These are phyloP conservation scores for Chionographis japonica DNA, from an alignment of 106 monocot genomes.

Conservation along the genomic window DNA sequence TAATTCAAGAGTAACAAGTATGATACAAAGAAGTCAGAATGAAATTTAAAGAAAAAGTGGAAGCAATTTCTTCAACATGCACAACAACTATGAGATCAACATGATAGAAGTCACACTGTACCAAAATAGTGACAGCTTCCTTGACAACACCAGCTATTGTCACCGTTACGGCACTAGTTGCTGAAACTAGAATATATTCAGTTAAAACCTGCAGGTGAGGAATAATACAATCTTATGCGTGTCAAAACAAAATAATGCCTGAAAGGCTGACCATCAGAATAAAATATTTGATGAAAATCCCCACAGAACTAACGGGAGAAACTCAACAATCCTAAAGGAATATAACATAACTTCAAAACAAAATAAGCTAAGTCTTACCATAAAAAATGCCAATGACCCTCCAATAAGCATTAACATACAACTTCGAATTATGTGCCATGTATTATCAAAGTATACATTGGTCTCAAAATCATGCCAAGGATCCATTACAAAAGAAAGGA, in stretches of 20 bases:
- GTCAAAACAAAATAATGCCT: not conserved
- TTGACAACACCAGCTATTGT: slow-evolving; percentile 96
- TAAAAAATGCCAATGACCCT: slow-evolving; percentile 76
- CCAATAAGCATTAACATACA: slow-evolving; percentile 79
- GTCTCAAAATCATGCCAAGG: slow-evolving; percentile 69
- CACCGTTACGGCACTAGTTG: slow-evolving; percentile 91
- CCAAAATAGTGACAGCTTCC: slow-evolving; percentile 95
- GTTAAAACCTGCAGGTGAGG: slow-evolving; percentile 73
- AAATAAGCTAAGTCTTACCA: slow-evolving; percentile 37
- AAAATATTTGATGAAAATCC: not conserved
- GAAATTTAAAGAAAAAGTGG: too few relatives aligned
- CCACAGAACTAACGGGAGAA: not conserved
- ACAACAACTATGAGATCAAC: too few relatives aligned
- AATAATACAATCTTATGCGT: slow-evolving; percentile 4
- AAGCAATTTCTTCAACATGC: too few relatives aligned
- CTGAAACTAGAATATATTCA: slow-evolving; percentile 93
- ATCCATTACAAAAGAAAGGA: slow-evolving; percentile 72
- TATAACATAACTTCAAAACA: not conserved
- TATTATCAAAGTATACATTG: slow-evolving; percentile 70
- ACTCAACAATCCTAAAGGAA: not conserved
- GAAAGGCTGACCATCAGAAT: not conserved
- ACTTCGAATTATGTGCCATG: slow-evolving; percentile 66
- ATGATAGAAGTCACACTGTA: slow-evolving; percentile 13
- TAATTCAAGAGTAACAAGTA: too few relatives aligned
- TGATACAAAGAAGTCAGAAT: too few relatives aligned